These are phyloP conservation scores for Nemania diffusa DNA, from an alignment of 2,329 filamentous ascomycete genomes.

Conservation along the genomic window DNA sequence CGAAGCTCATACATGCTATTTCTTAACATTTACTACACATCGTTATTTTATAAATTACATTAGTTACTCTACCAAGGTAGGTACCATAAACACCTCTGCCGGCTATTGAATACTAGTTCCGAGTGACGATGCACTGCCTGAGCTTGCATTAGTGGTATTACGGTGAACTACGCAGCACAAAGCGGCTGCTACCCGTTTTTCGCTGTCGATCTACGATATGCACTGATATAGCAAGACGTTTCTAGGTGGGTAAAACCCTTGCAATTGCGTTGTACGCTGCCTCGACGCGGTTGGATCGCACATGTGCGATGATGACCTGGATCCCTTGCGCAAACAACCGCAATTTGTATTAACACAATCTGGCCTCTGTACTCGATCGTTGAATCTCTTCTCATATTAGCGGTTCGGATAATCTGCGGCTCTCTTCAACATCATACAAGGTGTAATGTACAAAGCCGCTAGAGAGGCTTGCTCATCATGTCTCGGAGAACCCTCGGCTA, in stretches of 20 bases:
- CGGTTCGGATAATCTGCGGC: conserved; percentile 20
- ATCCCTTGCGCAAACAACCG: conserved; percentile 29
- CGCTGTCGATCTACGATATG: conserved; percentile 32
- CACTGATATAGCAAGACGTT: conserved; percentile 33
- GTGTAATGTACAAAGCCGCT: neutral
- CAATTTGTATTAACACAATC: conserved; percentile 22
- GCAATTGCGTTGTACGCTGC: conserved; percentile 30
- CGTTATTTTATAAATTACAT: neutral
- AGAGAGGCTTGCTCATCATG: conserved; percentile 10
- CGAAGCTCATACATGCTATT: no score
- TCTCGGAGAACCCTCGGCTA: conserved; percentile 30
- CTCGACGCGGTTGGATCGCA: conserved; percentile 36
- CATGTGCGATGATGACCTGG: conserved; percentile 38
- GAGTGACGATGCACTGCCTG: neutral
- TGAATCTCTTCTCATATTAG: conserved; percentile 16
- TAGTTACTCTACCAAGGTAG: neutral
- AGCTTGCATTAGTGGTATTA: conserved; percentile 35
- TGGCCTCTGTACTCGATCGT: conserved; percentile 7
- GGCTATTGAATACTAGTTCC: neutral
- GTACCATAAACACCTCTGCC: neutral
- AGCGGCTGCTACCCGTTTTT: conserved; percentile 36
- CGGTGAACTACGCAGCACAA: conserved; percentile 33
- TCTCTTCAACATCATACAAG: conserved; percentile 3
- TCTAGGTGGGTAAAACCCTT: conserved; percentile 31
- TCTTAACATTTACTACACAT: no score